phyloP scores from a whole-genome alignment of 2,329 filamentous ascomycete genomes.

The Mariannaea sp. region DNA sequence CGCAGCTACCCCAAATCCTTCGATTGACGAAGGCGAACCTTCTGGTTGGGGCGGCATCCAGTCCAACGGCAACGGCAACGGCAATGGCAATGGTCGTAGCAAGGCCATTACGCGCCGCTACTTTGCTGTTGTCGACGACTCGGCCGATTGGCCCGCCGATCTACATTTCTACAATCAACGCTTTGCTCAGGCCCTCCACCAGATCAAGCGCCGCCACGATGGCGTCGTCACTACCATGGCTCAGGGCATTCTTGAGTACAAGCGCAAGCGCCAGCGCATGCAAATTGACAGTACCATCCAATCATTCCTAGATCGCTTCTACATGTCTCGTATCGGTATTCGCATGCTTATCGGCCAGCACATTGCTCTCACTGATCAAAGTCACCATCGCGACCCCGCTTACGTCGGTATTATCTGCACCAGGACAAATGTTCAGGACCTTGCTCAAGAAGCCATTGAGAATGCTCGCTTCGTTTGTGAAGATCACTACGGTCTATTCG shows the following conservation, averaged over 20 bases:
- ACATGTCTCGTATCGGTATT: slow-evolving; percentile 99
- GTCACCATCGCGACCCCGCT: slow-evolving; percentile 83
- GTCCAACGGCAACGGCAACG: slow-evolving; percentile 53
- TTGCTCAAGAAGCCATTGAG: slow-evolving; percentile 96
- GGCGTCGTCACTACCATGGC: slow-evolving; percentile 97
- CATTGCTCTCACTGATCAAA: slow-evolving; percentile 94
- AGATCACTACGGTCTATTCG: slow-evolving; percentile 96
- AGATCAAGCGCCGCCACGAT: slow-evolving; percentile 95
- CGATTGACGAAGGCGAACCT: slow-evolving; percentile 83
- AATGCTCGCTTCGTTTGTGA: slow-evolving; percentile 99
- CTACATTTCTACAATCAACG: slow-evolving; percentile 91
- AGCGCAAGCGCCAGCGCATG: slow-evolving; percentile 93
- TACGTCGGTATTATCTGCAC: slow-evolving; percentile 99
- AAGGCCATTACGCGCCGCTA: slow-evolving; percentile 66
- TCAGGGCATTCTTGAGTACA: slow-evolving; percentile 97
- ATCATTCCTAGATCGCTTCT: slow-evolving; percentile 96
- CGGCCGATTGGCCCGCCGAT: slow-evolving; percentile 89
- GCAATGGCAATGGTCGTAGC: slow-evolving; percentile 49
- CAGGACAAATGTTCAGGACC: slow-evolving; percentile 93
- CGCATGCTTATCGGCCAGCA: slow-evolving; percentile 99
- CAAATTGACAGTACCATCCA: slow-evolving; percentile 98
- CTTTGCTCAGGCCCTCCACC: slow-evolving; percentile 86
- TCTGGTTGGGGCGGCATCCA: slow-evolving; percentile 58
- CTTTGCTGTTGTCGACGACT: slow-evolving; percentile 90
- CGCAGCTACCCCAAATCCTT: slow-evolving; percentile 88